Evolutionary conservation across 106 monocot genomes (phyloP).

Genomic region (Allium cepa): DNA sequence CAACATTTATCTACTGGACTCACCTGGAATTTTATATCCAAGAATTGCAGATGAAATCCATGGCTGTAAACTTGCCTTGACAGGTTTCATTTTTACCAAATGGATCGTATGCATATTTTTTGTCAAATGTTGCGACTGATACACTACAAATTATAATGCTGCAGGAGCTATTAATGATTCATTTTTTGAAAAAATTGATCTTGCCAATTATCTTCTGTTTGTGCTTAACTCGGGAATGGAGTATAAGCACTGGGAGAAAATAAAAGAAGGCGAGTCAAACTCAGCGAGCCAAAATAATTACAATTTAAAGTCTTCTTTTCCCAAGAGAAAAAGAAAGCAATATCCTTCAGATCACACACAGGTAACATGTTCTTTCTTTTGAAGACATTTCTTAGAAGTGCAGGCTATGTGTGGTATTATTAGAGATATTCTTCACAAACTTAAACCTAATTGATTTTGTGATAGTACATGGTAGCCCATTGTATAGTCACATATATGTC

Average conservation of each 20-base stretch:
- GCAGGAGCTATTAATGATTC: conserved; percentile 58
- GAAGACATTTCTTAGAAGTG: too few species aligned
- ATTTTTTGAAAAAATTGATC: conserved; percentile 30
- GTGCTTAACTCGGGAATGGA: conserved; percentile 39
- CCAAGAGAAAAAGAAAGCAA: conserved; percentile 23
- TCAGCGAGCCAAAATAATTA: background rate
- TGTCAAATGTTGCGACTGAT: conserved; percentile 1
- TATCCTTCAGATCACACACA: conserved; percentile 88
- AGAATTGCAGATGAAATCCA: conserved; percentile 33
- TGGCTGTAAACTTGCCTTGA: conserved; percentile 70
- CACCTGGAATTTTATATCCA: conserved; percentile 60
- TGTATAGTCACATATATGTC: too few species aligned
- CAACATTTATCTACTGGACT: conserved; percentile 81
- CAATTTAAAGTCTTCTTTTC: background rate
- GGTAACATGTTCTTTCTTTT: conserved; percentile 12
- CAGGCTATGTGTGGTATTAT: too few species aligned
- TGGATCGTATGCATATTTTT: background rate
- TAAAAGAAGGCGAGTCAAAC: conserved; percentile 1
- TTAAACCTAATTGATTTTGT: too few species aligned
- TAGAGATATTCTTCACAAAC: too few species aligned
- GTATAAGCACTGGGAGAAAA: conserved; percentile 55
- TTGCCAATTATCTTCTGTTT: conserved; percentile 53
- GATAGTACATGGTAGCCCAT: too few species aligned
- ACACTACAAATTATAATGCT: background rate
- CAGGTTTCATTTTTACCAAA: conserved; percentile 30